A percentile compares a stretch with the other conserved stretches of the same genome.
phyloP scores from a whole-genome alignment of 352 stramenopile genomes.

The Thraustochytrium striatum region DNA sequence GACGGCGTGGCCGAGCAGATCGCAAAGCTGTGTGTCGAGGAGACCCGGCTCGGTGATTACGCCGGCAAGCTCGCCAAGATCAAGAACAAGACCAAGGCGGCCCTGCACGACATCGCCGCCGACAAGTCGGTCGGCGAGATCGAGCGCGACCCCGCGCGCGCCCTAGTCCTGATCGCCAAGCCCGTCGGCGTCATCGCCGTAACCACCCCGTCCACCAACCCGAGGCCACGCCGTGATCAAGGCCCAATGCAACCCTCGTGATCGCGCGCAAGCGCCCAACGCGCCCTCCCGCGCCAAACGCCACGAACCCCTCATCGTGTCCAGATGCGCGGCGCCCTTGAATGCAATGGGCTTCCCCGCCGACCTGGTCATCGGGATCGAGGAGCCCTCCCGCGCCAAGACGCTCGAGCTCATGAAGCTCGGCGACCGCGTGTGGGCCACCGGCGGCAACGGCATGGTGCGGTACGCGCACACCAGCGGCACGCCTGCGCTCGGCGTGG shows the following conservation, averaged over 20 bases:
- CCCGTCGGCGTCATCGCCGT: conserved; percentile 25
- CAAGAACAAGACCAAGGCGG: conserved; percentile 11
- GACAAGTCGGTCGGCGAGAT: conserved; percentile 32
- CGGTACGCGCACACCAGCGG: conserved; percentile 7
- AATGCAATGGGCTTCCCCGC: not conserved
- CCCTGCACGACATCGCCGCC: conserved; percentile 12
- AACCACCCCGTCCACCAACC: conserved; percentile 24
- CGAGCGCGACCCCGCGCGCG: conserved; percentile 15
- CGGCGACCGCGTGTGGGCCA: conserved; percentile 39
- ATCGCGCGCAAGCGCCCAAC: conserved; percentile 32
- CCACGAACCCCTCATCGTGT: conserved; percentile 24
- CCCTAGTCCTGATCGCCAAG: conserved; percentile 27
- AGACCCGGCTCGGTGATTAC: conserved; percentile 39
- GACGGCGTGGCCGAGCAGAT: conserved; percentile 22
- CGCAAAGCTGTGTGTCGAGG: conserved; percentile 5
- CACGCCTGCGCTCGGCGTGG: conserved; percentile 5
- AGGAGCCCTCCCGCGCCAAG: conserved; percentile 11
- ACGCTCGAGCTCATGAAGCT: conserved; percentile 18
- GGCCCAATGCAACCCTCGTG: conserved; percentile 18
- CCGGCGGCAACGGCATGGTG: conserved; percentile 34
- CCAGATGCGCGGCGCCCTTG: conserved; percentile 23
- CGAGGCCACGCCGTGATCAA: conserved; percentile 45
- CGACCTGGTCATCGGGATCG: conserved; percentile 8
- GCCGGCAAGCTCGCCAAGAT: conserved; percentile 44
- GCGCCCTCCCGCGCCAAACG: conserved; percentile 8